These are phyloP conservation scores for Epithemia pelagica DNA, from an alignment of 108 stramenopile species.

Conservation along the genomic window DNA sequence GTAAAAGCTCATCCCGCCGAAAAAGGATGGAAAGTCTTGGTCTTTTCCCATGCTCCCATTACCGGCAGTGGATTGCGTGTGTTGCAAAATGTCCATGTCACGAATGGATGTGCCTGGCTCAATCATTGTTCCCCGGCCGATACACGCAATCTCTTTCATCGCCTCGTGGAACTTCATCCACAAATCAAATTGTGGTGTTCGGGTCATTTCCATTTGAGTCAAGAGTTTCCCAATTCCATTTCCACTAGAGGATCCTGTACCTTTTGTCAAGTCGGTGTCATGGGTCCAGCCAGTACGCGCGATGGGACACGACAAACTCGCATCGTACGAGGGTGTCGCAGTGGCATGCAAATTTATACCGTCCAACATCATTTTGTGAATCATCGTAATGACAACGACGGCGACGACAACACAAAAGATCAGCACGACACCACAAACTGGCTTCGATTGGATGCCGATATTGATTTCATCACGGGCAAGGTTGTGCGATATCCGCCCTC, in stretches of 20 bases:
- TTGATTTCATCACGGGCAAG: conserved; percentile 24
- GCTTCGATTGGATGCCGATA: conserved; percentile 54
- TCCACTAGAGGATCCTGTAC: conserved; percentile 68
- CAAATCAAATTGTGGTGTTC: conserved; percentile 90
- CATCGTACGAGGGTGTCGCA: conserved; percentile 74
- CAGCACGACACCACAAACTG: neutral
- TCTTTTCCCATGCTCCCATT: conserved; percentile 92
- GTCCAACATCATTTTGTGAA: conserved; percentile 80
- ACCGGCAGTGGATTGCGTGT: conserved; percentile 85
- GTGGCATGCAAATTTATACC: conserved; percentile 84
- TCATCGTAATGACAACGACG: conserved; percentile 36
- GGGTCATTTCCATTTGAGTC: conserved; percentile 93
- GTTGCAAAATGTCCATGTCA: conserved; percentile 81
- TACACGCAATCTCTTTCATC: conserved; percentile 64
- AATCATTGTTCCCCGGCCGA: conserved; percentile 52
- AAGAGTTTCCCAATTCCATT: conserved; percentile 33
- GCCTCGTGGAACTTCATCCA: conserved; percentile 68
- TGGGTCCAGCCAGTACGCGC: conserved; percentile 67
- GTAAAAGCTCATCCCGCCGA: conserved; percentile 53
- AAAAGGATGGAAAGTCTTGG: conserved; percentile 91
- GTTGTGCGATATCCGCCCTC: conserved; percentile 13
- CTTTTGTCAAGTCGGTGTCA: conserved; percentile 84
- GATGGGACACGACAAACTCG: conserved; percentile 86
- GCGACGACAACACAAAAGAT: neutral
- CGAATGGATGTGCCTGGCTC: conserved; percentile 86